These are phyloP conservation scores for Naganishia albida DNA, from an alignment of 1,284 basidiomycete species.

Conservation along the genomic window DNA sequence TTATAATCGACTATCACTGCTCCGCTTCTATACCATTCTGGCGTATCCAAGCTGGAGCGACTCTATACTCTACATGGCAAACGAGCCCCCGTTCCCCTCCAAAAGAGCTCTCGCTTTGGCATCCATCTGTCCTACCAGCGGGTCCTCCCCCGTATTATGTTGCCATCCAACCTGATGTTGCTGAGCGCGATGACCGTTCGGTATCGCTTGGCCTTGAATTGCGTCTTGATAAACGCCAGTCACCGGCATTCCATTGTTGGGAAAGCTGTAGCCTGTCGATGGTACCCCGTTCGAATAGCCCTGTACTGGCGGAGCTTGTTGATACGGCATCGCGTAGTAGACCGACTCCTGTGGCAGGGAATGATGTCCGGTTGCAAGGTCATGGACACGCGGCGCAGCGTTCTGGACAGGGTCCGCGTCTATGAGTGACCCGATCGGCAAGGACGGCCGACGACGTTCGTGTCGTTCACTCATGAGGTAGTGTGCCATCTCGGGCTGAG, in stretches of 20 bases:
- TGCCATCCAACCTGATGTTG: slow-evolving; percentile 10
- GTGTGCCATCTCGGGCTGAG: slow-evolving; percentile 5
- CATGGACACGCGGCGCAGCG: neutral
- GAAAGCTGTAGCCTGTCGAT: neutral
- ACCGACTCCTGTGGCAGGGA: slow-evolving; percentile 2
- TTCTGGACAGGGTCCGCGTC: slow-evolving; percentile 1
- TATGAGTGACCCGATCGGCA: neutral
- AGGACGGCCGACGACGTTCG: slow-evolving; percentile 18
- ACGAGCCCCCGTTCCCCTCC: slow-evolving; percentile 10
- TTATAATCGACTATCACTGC: neutral
- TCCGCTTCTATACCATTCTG: slow-evolving; percentile 19
- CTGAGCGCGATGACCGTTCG: neutral
- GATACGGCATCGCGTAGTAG: slow-evolving; percentile 16
- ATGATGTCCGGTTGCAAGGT: neutral
- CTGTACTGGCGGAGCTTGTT: no score
- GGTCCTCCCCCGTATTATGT: slow-evolving; percentile 3
- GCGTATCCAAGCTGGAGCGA: slow-evolving; percentile 10
- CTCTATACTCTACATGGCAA: slow-evolving; percentile 1
- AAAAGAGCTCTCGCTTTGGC: slow-evolving; percentile 33
- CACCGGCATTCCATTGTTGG: neutral
- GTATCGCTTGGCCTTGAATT: neutral
- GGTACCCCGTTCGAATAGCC: neutral
- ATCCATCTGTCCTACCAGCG: slow-evolving; percentile 28
- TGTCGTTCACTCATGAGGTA: slow-evolving; percentile 20
- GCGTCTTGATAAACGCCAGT: neutral